Percentiles rank a stretch among this genome's conserved stretches.
Evolutionary conservation across 352 stramenopile genomes (phyloP).

Genomic region (Pythium phragmitis): DNA sequence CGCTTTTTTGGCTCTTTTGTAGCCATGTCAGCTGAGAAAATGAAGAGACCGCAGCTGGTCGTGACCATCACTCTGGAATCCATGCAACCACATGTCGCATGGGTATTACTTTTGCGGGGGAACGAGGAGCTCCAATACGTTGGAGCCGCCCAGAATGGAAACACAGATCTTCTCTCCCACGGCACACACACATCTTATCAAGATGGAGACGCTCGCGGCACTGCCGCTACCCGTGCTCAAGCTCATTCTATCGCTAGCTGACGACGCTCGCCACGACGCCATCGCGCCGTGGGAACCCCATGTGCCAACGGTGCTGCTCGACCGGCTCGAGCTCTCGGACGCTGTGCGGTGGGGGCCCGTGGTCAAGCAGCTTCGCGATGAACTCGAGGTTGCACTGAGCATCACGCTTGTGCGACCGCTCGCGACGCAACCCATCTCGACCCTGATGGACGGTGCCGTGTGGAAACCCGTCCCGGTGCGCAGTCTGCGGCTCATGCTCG

Average conservation of each 20-base stretch:
- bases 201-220: slow-evolving; percentile 5
- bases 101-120: background rate
- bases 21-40: no score
- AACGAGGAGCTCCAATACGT: background rate
- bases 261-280: slow-evolving; percentile 5
- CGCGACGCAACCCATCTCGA: slow-evolving; percentile 8
- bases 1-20: no score
- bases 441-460: slow-evolving; percentile 8
- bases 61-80: no score
- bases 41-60: no score
- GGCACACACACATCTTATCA: background rate
- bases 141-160: background rate
- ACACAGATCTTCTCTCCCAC: slow-evolving; percentile 9
- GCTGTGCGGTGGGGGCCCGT: slow-evolving; percentile 2
- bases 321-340: slow-evolving; percentile 6
- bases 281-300: slow-evolving; percentile 9
- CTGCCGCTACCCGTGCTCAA: slow-evolving; percentile 18
- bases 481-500: slow-evolving; percentile 11
- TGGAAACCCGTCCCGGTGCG: slow-evolving; percentile 14
- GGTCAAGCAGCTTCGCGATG: slow-evolving; percentile 14
- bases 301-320: slow-evolving; percentile 8
- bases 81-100: no score
- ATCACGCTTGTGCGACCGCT: slow-evolving; percentile 13
- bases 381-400: slow-evolving; percentile 11
- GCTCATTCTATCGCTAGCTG: slow-evolving; percentile 17